A percentile compares a stretch with the other conserved stretches of the same genome.
Conservation (phyloP, 768 basidiomycete genomes). For the Calvatia gigantea region DNA sequence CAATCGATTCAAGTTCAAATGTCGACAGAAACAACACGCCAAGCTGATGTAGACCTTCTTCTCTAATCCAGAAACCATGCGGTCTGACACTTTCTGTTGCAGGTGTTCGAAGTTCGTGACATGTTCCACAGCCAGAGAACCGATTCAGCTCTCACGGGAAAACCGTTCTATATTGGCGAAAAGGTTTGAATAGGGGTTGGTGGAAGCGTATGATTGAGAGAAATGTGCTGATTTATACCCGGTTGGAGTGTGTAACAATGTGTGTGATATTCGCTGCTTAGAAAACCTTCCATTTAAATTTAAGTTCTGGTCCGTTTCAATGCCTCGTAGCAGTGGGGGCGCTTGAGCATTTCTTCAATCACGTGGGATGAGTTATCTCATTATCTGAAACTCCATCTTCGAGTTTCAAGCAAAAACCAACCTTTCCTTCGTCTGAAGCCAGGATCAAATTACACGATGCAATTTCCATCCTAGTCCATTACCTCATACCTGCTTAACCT, state of each 20-base stretch:
- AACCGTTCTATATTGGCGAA: background rate
- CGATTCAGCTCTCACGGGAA: background rate
- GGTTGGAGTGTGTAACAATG: background rate
- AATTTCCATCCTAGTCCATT: too few species aligned
- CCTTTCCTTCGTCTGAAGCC: too few species aligned
- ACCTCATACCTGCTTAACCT: background rate
- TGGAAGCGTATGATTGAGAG: background rate
- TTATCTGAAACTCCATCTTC: too few species aligned
- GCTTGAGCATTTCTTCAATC: too few species aligned
- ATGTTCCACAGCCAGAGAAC: background rate
- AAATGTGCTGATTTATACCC: background rate
- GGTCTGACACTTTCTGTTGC: background rate
- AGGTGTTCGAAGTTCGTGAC: background rate
- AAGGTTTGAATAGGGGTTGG: background rate
- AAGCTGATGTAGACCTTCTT: background rate
- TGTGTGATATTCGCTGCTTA: too few species aligned
- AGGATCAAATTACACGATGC: too few species aligned
- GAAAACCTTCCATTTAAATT: too few species aligned
- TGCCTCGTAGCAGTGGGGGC: too few species aligned
- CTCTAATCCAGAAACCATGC: background rate
- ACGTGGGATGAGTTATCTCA: too few species aligned
- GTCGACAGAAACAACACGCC: conserved; percentile 1
- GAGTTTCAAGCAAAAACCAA: too few species aligned
- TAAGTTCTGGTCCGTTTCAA: too few species aligned
- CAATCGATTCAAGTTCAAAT: conserved; percentile 3